phyloP scores from a whole-genome alignment of 2,329 filamentous ascomycete species.

The Neopestalotiopsis rosae region DNA sequence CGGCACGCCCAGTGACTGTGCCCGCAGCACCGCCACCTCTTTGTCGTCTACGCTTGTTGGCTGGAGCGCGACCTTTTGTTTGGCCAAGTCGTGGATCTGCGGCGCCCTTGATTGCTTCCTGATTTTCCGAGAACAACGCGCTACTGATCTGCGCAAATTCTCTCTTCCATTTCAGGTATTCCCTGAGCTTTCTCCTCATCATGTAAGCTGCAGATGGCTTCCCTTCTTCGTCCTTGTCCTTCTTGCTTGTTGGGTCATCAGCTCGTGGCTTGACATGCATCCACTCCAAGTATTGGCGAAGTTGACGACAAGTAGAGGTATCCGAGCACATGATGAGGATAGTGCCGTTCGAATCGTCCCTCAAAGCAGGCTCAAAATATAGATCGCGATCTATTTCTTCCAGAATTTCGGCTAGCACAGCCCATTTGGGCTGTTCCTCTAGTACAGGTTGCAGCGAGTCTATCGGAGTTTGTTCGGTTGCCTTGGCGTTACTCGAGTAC shows the following conservation, averaged over 20 bases:
- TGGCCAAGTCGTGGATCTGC: constrained; percentile 58
- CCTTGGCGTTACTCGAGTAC: constrained; percentile 72
- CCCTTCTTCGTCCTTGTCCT: constrained; percentile 53
- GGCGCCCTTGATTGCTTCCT: constrained; percentile 74
- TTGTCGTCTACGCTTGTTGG: constrained; percentile 85
- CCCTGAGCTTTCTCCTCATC: constrained; percentile 86
- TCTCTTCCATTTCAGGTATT: constrained; percentile 89
- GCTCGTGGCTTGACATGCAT: constrained; percentile 76
- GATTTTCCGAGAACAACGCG: constrained; percentile 78
- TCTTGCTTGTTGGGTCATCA: constrained; percentile 40
- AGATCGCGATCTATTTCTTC: constrained; percentile 92
- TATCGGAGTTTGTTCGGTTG: constrained; percentile 52
- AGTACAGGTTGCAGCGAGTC: constrained; percentile 78
- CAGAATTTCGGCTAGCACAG: constrained; percentile 83
- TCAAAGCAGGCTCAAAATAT: constrained; percentile 78
- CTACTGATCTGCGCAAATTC: constrained; percentile 87
- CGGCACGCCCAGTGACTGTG: constrained; percentile 64
- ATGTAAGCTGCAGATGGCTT: constrained; percentile 81
- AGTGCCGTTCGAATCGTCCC: constrained; percentile 87
- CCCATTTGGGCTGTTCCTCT: constrained; percentile 96
- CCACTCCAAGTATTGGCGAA: constrained; percentile 88
- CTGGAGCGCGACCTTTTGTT: constrained; percentile 68
- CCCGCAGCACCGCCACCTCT: constrained; percentile 76
- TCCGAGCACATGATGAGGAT: constrained; percentile 96
- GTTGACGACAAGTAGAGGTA: constrained; percentile 81